phyloP scores from a whole-genome alignment of 2,329 filamentous ascomycete species.

The Ceratocystis lukuohia region DNA sequence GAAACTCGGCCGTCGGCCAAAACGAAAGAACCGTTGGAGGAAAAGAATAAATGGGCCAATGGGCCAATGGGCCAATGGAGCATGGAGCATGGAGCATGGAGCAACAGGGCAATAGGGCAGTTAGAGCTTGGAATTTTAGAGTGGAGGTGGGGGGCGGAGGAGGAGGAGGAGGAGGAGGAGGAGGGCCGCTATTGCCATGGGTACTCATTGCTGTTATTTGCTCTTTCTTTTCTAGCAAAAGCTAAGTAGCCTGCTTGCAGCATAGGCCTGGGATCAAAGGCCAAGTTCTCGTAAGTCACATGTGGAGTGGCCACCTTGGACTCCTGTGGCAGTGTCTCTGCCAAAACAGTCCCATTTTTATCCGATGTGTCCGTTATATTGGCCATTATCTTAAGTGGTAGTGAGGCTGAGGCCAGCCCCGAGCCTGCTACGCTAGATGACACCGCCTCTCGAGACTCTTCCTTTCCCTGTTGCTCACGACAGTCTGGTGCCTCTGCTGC shows the following conservation, averaged over 20 bases:
- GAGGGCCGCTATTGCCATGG: too few relatives aligned
- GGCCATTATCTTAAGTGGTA: conserved; percentile 3
- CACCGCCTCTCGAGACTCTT: background rate
- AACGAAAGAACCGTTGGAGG: background rate
- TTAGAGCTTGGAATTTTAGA: background rate
- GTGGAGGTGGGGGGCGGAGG: background rate
- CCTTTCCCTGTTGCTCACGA: background rate
- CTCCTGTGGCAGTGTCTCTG: conserved; percentile 21
- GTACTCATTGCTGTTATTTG: too few relatives aligned
- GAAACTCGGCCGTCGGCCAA: background rate
- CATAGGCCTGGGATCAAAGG: conserved; percentile 30
- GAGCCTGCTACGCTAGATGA: background rate
- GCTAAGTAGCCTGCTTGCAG: conserved; percentile 30
- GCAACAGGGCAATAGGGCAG: too few relatives aligned
- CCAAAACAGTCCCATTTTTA: conserved; percentile 23
- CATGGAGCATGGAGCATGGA: too few relatives aligned
- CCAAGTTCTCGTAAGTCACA: conserved; percentile 30
- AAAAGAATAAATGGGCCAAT: background rate
- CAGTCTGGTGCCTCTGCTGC: background rate
- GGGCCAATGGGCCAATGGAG: too few relatives aligned
- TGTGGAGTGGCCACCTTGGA: conserved; percentile 22
- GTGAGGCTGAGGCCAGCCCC: background rate
- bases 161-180: too few relatives aligned
- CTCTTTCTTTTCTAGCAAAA: conserved; percentile 14
- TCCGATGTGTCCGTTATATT: conserved; percentile 8